A percentile compares a stretch with the other conserved stretches of the same genome.
phyloP scores from a whole-genome alignment of 1,284 basidiomycete genomes.

The Meira miltonrushii region DNA sequence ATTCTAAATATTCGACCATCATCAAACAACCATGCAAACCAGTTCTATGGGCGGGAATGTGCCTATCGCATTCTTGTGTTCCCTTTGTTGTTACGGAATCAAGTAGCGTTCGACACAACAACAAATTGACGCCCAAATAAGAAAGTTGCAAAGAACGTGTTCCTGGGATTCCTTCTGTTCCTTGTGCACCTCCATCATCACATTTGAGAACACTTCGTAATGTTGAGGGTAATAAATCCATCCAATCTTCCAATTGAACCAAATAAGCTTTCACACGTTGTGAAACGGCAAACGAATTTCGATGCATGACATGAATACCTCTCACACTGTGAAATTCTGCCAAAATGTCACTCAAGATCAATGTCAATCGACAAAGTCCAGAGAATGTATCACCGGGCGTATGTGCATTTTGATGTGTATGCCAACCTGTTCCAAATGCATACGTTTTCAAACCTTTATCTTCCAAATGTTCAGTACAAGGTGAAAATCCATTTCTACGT shows the following conservation, averaged over 20 bases:
- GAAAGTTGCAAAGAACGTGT: conserved; percentile 13
- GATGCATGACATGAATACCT: background rate
- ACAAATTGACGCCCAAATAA: conserved; percentile 13
- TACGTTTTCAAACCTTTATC: background rate
- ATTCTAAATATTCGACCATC: conserved; percentile 14
- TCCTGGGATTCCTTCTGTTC: conserved; percentile 7
- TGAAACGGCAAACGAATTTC: conserved; percentile 9
- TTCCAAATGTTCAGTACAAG: conserved; percentile 11
- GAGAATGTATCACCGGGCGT: conserved; percentile 16
- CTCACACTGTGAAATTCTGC: conserved; percentile 11
- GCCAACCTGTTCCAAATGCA: background rate
- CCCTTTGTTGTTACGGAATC: conserved; percentile 12
- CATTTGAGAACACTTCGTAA: background rate
- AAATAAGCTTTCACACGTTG: conserved; percentile 10
- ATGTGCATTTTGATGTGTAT: background rate
- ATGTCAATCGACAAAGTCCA: conserved; percentile 9
- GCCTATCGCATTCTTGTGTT: conserved; percentile 4
- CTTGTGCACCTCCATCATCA: background rate
- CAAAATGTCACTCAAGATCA: conserved; percentile 9
- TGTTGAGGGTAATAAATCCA: conserved; percentile 6
- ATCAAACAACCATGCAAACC: conserved; percentile 7
- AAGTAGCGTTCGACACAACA: conserved; percentile 11
- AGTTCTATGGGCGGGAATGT: conserved; percentile 8
- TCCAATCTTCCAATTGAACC: conserved; percentile 14
- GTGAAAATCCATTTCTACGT: conserved; percentile 9